Conservation (phyloP, 148 eudicot species). For the Chenopodium album region DNA sequence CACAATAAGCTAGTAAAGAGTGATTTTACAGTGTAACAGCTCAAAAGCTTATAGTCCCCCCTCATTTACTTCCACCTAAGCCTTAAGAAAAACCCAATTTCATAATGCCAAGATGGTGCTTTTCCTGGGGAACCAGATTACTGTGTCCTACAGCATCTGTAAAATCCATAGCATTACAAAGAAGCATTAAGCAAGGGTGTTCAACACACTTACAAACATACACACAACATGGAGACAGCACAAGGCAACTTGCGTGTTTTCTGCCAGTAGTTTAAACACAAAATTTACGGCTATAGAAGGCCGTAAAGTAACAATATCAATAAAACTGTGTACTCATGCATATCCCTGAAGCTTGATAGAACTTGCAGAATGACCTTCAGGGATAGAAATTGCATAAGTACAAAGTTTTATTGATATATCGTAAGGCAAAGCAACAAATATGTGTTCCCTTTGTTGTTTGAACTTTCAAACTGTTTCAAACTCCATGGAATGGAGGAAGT, state of each 20-base stretch:
- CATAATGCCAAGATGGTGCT: neutral
- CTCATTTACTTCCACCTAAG: neutral
- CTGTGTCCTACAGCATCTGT: neutral
- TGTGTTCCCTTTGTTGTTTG: no score
- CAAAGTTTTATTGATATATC: no score
- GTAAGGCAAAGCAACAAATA: no score
- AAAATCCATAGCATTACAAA: neutral
- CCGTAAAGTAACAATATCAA: neutral
- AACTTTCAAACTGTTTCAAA: no score
- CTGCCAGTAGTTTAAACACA: neutral
- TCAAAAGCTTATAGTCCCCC: neutral
- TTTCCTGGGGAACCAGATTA: neutral
- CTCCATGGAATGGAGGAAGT: no score
- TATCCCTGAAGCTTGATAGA: neutral
- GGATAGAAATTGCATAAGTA: no score
- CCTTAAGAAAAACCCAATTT: neutral
- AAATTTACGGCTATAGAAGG: neutral
- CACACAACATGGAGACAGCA: neutral
- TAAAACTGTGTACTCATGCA: neutral
- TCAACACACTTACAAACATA: neutral
- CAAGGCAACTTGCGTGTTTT: neutral
- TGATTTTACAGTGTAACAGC: neutral
- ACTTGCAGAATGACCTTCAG: no score
- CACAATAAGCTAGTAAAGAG: neutral
- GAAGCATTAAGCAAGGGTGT: neutral